These are phyloP conservation scores for Clonostachys chloroleuca DNA, from an alignment of 2,329 filamentous ascomycete species.

Conservation along the genomic window DNA sequence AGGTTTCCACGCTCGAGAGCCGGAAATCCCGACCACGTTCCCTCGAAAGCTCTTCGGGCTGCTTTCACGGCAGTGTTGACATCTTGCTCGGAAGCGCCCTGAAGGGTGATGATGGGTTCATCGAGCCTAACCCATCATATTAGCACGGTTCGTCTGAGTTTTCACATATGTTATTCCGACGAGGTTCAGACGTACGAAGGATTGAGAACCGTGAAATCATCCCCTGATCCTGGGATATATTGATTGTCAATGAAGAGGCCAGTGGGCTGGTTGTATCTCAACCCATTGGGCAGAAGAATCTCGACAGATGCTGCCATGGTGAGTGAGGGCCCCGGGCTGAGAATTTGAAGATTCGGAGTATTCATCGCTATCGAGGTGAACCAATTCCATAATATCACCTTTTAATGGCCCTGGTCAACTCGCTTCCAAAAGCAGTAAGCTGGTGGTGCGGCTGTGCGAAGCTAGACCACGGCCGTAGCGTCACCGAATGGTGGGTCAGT, in stretches of 20 bases:
- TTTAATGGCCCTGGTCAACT: too few relatives aligned
- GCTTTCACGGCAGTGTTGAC: conserved; percentile 11
- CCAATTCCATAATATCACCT: too few relatives aligned
- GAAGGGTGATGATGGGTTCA: conserved; percentile 6
- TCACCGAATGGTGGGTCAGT: too few relatives aligned
- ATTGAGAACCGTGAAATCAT: conserved; percentile 58
- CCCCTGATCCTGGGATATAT: conserved; percentile 7
- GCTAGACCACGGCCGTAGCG: too few relatives aligned
- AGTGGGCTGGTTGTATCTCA: conserved; percentile 24
- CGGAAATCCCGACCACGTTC: conserved; percentile 61
- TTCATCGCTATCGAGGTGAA: too few relatives aligned
- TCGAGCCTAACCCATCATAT: conserved; percentile 6
- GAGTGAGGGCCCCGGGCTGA: too few relatives aligned
- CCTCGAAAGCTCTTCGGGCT: conserved; percentile 60
- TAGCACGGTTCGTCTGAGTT: not conserved
- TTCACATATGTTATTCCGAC: too few relatives aligned
- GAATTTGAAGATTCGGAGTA: too few relatives aligned
- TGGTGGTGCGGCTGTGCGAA: too few relatives aligned
- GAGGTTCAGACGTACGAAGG: conserved; percentile 48
- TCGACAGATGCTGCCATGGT: conserved; percentile 1
- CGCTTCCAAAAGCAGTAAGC: too few relatives aligned
- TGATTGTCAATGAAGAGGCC: conserved; percentile 14
- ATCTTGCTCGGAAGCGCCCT: conserved; percentile 7
- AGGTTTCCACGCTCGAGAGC: conserved; percentile 60
- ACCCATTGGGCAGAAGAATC: conserved; percentile 10